Evolutionary conservation across 2,329 filamentous ascomycete species (phyloP), one percentile per base, ranked within the genome.

Genomic region (Capronia epimyces): DNA sequence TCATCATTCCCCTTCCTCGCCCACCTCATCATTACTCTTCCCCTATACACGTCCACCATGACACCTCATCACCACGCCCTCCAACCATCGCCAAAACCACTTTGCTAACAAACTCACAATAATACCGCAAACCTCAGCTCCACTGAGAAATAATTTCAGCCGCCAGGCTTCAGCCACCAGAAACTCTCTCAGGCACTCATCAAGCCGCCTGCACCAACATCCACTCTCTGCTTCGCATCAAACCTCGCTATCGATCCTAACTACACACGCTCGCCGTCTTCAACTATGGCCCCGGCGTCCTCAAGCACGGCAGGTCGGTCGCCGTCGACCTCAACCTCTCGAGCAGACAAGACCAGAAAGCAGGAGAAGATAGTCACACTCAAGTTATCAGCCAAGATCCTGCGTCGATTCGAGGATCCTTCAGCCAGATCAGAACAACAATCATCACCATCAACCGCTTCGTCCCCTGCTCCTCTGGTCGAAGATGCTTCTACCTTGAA

Each of bases 401-500:
- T 74, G n/a, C 62, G 64, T 52, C 65, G 65, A 27, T 71, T 72
- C 34, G 31, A 51, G 36, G 52, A 52, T 5, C 49, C 55, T 45
- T 13, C 57, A 18, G 22, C 53, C 21, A 53, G 55, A 37, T 31
- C 52, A 43, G 52, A 56, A 46, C 56, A 52, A 44, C 50, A 43
- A 67, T 62, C 63, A 8, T 63, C 67, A 31, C 69, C 71, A 9
- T 64, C 69, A 12, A 66, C 66, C 15, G 60, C 65, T 12, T 65
- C 66, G 27, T 65, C 67, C 29, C 62, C 63, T n/a, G 58, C 64
- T 31, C 48, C 53, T 49, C 49, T 46, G 32, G 48, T 52, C 46
- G 60, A 58, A 16, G 67, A 69, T 34, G 60, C 65, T 10, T 67
- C 69, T 4, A 70, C 69, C 5, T 64, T 67, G 27, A 71, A 72